A percentile compares a stretch with the other conserved stretches of the same genome.
phyloP scores from a whole-genome alignment of 495 filamentous ascomycete genomes.

The Penicillium parvum region DNA sequence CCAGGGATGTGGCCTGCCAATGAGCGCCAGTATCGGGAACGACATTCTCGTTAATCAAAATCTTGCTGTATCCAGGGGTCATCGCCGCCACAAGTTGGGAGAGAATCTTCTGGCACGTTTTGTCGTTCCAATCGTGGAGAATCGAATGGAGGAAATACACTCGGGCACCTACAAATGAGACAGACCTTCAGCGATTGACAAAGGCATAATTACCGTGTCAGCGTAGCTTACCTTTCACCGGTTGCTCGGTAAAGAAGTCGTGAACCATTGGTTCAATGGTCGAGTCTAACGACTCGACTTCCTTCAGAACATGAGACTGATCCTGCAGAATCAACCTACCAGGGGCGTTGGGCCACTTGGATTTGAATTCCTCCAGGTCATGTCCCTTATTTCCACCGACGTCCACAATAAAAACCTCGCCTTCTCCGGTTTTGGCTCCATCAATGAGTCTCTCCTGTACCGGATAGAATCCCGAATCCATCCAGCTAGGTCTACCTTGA shows the following conservation, averaged over 20 bases:
- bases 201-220: neutral
- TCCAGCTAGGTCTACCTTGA: constrained; percentile 20
- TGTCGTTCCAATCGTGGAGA: constrained; percentile 48
- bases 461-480: neutral
- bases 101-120: constrained; percentile 36
- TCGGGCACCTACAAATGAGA: constrained; percentile 26
- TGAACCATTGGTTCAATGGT: constrained; percentile 40
- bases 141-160: constrained; percentile 38
- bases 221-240: constrained; percentile 40
- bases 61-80: constrained; percentile 35
- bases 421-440: neutral
- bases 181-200: neutral
- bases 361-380: constrained; percentile 29
- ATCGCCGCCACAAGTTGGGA: constrained; percentile 30
- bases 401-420: constrained; percentile 31
- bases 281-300: constrained; percentile 5
- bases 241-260: constrained; percentile 46
- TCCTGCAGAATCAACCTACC: constrained; percentile 35
- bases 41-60: constrained; percentile 33
- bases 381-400: constrained; percentile 34
- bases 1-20: constrained; percentile 13
- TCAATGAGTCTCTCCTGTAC: neutral
- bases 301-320: constrained; percentile 18
- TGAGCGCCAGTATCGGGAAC: constrained; percentile 25
- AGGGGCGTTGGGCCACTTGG: constrained; percentile 21